These are phyloP conservation scores for Elaeis oleifera DNA, from an alignment of 202 grass and related monocot species.

Conservation along the genomic window DNA sequence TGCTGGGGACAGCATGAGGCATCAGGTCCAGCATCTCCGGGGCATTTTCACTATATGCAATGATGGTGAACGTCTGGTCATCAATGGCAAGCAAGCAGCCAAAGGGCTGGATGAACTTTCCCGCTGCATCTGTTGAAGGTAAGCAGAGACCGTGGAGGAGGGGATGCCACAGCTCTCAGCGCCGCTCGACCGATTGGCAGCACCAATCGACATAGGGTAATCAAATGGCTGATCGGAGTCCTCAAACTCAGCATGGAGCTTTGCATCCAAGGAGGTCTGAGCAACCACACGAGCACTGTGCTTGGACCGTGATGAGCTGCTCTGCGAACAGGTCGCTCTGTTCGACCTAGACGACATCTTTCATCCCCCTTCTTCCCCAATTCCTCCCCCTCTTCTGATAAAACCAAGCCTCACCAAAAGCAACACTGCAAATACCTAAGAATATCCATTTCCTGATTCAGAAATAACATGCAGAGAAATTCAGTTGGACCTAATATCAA, in stretches of 20 bases:
- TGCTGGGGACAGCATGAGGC: conserved; percentile 83
- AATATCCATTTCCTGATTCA: too few species aligned
- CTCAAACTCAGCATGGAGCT: conserved; percentile 79
- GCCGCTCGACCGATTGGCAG: conserved; percentile 22
- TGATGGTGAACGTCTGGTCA: conserved; percentile 44
- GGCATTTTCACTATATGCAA: conserved; percentile 91
- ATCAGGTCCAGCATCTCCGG: conserved; percentile 94
- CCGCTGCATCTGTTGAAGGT: conserved; percentile 69
- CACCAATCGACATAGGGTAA: conserved; percentile 53
- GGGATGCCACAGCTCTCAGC: not conserved
- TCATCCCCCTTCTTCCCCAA: not conserved
- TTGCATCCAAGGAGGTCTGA: conserved; percentile 71
- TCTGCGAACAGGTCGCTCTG: conserved; percentile 53
- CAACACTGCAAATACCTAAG: too few species aligned
- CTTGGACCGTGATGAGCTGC: conserved; percentile 69
- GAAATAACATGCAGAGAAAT: too few species aligned
- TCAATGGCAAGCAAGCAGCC: conserved; percentile 80
- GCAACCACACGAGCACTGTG: conserved; percentile 71
- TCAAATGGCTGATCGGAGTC: conserved; percentile 52
- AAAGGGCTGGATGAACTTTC: conserved; percentile 79
- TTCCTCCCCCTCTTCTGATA: not conserved
- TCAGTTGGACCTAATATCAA: too few species aligned
- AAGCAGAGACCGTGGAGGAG: conserved; percentile 58
- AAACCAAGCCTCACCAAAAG: not conserved
- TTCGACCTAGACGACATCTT: conserved; percentile 79